Base-by-base conservation (phyloP, 1,284 basidiomycete species). In the Rhizoctonia solani region DNA sequence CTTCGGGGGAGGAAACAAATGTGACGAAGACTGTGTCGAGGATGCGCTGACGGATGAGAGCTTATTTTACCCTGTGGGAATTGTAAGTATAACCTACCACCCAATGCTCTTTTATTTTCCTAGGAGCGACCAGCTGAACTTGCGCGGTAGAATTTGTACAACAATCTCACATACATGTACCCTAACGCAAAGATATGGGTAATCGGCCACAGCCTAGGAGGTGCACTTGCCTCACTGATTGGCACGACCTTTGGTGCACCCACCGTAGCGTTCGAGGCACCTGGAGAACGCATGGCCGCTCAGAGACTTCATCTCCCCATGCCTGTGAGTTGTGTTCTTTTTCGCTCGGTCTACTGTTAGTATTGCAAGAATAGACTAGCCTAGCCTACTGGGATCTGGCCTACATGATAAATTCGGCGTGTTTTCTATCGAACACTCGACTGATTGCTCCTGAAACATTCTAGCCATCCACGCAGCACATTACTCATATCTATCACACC, bases 191-290 rank as follows among this genome's bases (percentile, higher is more conserved):
- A 91, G 72, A 86, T 99, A 69, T 99, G 96, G 96, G 83, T 99
- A 4, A 87, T 90, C 11, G 96, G 96, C 0, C 90, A 92, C 72
- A 89, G 88, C 19, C 81, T 99, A 5, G 97, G 96, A 25, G 96
- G 96, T 1, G 87, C 90, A 0, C 80, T 98, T 9, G 90, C 95
- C 4, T 87, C 91, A 13, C 84, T 99, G 42, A 83, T 99, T 3
- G 95, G 92, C 0, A 85, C 90, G 1, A 96, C 96, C 0, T 98
- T 95, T 74, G 97, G 95, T n/a, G 82, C 93, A 1, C 97, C 96
- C 0, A 89, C 88, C 1, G 88, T 99, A 46, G 88, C 95, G 0
- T 98, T 95, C 75, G 95, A 71, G 78, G 84, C 93, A 11, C 95
- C 95, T 0, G 95, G 93, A 16, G 97, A 99, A 74, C 83, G 87